Evolutionary conservation across 495 filamentous ascomycete species (phyloP).

Genomic region (Podospora appendiculata): DNA sequence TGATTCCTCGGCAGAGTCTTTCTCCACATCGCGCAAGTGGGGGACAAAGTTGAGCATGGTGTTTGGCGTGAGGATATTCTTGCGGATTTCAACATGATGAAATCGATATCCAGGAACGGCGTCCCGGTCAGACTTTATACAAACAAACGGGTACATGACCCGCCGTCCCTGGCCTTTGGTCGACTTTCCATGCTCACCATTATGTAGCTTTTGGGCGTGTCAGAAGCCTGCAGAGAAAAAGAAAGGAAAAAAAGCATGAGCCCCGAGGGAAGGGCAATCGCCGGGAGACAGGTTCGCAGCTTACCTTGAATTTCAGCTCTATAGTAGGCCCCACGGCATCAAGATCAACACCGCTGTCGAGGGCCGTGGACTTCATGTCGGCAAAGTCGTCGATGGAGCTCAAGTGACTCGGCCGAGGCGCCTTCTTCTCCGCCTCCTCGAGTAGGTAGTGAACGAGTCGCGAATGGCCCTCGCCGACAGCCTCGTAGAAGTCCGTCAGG

Average conservation of each 20-base stretch:
- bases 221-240: background rate
- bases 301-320: constrained; percentile 29
- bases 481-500: constrained; percentile 19
- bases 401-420: constrained; percentile 23
- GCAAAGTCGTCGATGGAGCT: constrained; percentile 33
- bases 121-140: constrained; percentile 32
- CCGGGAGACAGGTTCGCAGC: background rate
- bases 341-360: constrained; percentile 10
- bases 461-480: constrained; percentile 29
- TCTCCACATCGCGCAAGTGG: constrained; percentile 38
- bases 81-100: constrained; percentile 43
- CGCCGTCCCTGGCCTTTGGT: constrained; percentile 28
- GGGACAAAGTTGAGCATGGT: constrained; percentile 42
- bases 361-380: constrained; percentile 20
- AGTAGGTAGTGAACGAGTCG: constrained; percentile 30
- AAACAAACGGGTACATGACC: constrained; percentile 20
- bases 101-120: constrained; percentile 36
- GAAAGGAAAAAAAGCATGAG: background rate
- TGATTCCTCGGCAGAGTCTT: constrained; percentile 30
- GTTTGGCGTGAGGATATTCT: constrained; percentile 40
- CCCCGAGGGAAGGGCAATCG: background rate
- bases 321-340: constrained; percentile 15
- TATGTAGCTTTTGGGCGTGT: constrained; percentile 18
- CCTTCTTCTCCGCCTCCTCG: constrained; percentile 31
- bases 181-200: constrained; percentile 23